Evolutionary conservation across 2,329 filamentous ascomycete genomes (phyloP).

Genomic region (Penicillium sp.): DNA sequence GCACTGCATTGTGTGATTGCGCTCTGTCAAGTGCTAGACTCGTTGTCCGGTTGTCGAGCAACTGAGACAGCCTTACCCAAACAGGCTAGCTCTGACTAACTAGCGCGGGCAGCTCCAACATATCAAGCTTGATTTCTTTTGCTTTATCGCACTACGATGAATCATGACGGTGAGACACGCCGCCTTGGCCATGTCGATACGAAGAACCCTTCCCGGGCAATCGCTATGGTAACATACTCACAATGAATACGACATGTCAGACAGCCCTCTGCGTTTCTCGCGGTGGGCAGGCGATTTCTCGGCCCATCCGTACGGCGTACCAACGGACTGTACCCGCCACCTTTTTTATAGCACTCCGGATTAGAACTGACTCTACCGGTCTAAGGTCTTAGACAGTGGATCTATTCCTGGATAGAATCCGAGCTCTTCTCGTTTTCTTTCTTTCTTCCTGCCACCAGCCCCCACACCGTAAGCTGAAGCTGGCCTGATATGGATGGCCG

Average conservation of each 20-base stretch:
- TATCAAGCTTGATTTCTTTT: background rate
- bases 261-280: background rate
- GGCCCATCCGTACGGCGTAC: background rate
- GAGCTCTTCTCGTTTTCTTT: no score
- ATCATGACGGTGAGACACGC: background rate
- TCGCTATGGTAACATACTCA: background rate
- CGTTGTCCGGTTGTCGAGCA: background rate
- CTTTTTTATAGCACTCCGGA: background rate
- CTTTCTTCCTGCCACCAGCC: background rate
- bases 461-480: background rate
- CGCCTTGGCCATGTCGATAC: background rate
- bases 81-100: background rate
- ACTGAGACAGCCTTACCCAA: background rate
- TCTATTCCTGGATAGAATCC: no score
- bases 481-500: background rate
- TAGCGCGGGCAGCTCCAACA: background rate
- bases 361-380: background rate
- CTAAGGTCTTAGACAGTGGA: background rate
- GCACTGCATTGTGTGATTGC: no score
- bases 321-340: background rate
- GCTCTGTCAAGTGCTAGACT: no score
- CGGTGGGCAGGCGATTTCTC: background rate
- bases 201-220: background rate
- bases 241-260: background rate
- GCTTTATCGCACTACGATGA: background rate